phyloP scores from a whole-genome alignment of 768 basidiomycete species.

The Vishniacozyma victoriae region DNA sequence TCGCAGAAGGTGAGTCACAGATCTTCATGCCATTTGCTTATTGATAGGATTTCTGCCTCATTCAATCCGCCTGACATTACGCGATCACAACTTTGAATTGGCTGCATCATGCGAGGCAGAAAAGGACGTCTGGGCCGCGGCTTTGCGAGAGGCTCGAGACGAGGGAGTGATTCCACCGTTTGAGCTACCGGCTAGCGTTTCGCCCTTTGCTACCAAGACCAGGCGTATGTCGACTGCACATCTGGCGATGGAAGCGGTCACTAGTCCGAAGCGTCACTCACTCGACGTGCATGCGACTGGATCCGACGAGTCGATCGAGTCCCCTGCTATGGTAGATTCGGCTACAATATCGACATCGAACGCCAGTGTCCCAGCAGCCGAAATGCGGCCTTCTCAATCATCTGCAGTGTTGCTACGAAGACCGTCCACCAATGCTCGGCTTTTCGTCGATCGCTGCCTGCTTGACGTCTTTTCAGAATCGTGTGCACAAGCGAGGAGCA shows the following conservation, averaged over 20 bases:
- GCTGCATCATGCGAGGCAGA: constrained; percentile 78
- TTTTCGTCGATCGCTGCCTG: constrained; percentile 60
- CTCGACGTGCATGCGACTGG: constrained; percentile 1
- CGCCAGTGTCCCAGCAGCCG: too few relatives aligned
- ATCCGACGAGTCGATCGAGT: background rate
- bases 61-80: constrained; percentile 67
- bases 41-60: constrained; percentile 68
- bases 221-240: constrained; percentile 32
- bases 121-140: constrained; percentile 77
- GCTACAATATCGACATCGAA: constrained; percentile 19
- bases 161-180: constrained; percentile 55
- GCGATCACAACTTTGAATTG: constrained; percentile 73
- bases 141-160: constrained; percentile 53
- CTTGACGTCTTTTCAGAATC: constrained; percentile 73
- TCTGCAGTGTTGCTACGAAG: constrained; percentile 31
- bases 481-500: constrained; percentile 61
- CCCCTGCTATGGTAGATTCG: constrained; percentile 11
- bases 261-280: too few relatives aligned
- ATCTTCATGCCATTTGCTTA: constrained; percentile 1
- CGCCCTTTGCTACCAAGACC: constrained; percentile 28
- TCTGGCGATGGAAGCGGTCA: background rate
- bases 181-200: constrained; percentile 42
- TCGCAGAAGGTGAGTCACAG: constrained; percentile 62
- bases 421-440: constrained; percentile 29
- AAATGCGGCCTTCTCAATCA: constrained; percentile 7